Evolutionary conservation across 2,329 filamentous ascomycete species (phyloP).

Genomic region (Arthroderma sp.): DNA sequence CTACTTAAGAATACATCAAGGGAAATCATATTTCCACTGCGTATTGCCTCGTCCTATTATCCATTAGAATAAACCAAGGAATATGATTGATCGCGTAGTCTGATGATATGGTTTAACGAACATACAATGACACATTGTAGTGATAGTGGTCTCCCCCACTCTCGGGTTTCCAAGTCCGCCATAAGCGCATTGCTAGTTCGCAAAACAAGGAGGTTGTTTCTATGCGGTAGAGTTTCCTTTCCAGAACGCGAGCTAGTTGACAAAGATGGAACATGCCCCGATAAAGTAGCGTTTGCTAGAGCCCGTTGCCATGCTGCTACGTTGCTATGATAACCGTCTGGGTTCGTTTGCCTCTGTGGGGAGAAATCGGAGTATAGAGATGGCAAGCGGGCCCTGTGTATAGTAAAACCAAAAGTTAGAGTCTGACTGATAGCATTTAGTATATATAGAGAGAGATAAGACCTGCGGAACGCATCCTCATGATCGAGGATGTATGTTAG

Average conservation of each 20-base stretch:
- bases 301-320: constrained; percentile 65
- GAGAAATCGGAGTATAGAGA: constrained; percentile 84
- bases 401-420: not conserved
- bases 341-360: constrained; percentile 61
- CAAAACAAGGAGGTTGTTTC: constrained; percentile 40
- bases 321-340: constrained; percentile 75
- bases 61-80: not conserved
- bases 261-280: constrained; percentile 45
- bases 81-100: not conserved
- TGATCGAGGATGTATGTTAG: constrained; percentile 52
- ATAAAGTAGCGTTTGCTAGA: constrained; percentile 55
- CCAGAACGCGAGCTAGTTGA: constrained; percentile 11
- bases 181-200: constrained; percentile 51
- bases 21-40: constrained; percentile 56
- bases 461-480: constrained; percentile 46
- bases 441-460: not conserved
- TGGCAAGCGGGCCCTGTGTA: constrained; percentile 47
- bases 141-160: constrained; percentile 70
- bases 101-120: too few species aligned
- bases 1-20: constrained; percentile 54
- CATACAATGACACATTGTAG: constrained; percentile 59
- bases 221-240: constrained; percentile 15
- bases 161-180: constrained; percentile 58
- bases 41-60: constrained; percentile 53
- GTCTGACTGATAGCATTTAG: not conserved